Conservation (phyloP, 2,329 filamentous ascomycete genomes). For the Sporothrix brunneoviolacea region DNA sequence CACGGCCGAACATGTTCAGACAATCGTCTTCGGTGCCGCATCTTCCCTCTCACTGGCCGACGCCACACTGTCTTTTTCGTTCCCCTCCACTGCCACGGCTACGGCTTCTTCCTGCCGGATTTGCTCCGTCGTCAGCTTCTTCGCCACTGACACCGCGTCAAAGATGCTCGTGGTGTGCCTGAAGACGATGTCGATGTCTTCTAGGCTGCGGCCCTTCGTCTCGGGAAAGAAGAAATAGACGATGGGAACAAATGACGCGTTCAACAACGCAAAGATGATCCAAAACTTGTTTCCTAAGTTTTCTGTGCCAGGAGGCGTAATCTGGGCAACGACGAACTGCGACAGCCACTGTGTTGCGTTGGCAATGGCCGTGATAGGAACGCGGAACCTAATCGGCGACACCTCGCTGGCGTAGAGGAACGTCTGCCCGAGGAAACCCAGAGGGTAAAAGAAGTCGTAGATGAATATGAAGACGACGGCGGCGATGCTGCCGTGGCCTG, state of each 20-base stretch:
- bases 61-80: not conserved
- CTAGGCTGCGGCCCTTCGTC: conserved; percentile 48
- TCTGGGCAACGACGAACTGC: conserved; percentile 39
- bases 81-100: not conserved
- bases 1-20: not conserved
- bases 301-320: conserved; percentile 40
- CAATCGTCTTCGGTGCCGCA: not conserved
- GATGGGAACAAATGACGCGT: conserved; percentile 31
- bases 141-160: conserved; percentile 1
- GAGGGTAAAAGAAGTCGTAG: conserved; percentile 30
- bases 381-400: conserved; percentile 11
- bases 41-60: not conserved
- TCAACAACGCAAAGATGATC: conserved; percentile 32
- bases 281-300: conserved; percentile 47
- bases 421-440: conserved; percentile 42
- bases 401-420: conserved; percentile 20
- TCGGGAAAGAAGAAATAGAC: conserved; percentile 49
- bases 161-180: conserved; percentile 6
- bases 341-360: conserved; percentile 47
- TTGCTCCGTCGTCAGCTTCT: not conserved
- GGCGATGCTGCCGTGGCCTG: conserved; percentile 10
- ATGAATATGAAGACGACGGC: conserved; percentile 15
- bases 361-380: conserved; percentile 6
- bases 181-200: conserved; percentile 61
- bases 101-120: not conserved